phyloP scores from a whole-genome alignment of 2,329 filamentous ascomycete species.

The Colletotrichum chlorophyti region DNA sequence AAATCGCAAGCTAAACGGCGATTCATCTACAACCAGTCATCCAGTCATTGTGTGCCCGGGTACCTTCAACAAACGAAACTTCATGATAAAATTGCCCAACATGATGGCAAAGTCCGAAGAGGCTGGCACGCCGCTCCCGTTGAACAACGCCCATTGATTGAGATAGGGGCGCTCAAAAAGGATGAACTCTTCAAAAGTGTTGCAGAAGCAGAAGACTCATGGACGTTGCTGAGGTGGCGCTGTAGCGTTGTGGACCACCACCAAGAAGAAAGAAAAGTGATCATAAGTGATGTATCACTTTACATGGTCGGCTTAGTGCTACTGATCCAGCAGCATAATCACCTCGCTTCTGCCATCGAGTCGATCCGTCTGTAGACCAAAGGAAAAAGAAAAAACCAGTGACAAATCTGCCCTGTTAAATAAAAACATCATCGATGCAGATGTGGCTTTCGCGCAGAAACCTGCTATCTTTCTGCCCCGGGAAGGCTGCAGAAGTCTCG shows the following conservation, averaged over 20 bases:
- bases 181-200: not conserved
- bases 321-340: not conserved
- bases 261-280: too few species aligned
- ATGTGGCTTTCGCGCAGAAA: too few species aligned
- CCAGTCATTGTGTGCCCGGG: too few species aligned
- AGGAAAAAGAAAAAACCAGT: slow-evolving; percentile 5
- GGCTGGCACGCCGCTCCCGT: slow-evolving; percentile 17
- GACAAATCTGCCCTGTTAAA: not conserved
- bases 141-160: too few species aligned
- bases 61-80: too few species aligned
- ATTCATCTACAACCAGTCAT: too few species aligned
- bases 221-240: not conserved
- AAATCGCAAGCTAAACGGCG: too few species aligned
- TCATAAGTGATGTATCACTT: slow-evolving; percentile 15
- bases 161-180: too few species aligned
- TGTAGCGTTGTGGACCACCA: not conserved
- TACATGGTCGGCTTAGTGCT: not conserved
- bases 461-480: too few species aligned
- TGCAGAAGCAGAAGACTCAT: not conserved
- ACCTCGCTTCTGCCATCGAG: not conserved
- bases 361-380: not conserved
- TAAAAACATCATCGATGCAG: not conserved
- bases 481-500: not conserved
- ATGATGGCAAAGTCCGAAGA: not conserved
- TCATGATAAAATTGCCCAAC: too few species aligned